Evolutionary conservation across 352 stramenopile genomes (phyloP).

Genomic region (Albugo laibachii): DNA sequence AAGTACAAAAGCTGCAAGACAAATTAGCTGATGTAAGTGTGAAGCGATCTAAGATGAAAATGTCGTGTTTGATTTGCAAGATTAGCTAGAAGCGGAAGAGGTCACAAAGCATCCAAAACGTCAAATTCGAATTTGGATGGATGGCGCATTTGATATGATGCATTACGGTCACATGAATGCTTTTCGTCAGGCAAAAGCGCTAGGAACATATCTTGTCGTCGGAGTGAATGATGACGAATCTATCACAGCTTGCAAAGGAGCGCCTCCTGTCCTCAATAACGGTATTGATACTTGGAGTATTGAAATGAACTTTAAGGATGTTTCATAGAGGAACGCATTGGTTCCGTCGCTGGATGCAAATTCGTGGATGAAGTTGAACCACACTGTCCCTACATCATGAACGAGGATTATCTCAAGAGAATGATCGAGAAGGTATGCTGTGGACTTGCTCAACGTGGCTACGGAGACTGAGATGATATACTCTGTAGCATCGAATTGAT

Average conservation of each 20-base stretch:
- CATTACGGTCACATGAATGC: conserved; percentile 99
- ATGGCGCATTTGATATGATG: conserved; percentile 98
- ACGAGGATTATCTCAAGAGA: conserved; percentile 91
- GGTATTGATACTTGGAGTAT: conserved; percentile 7
- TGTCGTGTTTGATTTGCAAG: not conserved
- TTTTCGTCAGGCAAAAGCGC: conserved; percentile 88
- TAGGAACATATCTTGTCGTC: conserved; percentile 95
- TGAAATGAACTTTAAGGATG: not conserved
- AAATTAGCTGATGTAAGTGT: conserved; percentile 38
- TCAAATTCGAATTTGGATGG: conserved; percentile 96
- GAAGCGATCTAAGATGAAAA: not conserved
- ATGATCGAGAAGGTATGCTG: conserved; percentile 84
- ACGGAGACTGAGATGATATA: not conserved
- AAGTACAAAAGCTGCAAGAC: conserved; percentile 71
- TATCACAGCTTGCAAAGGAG: conserved; percentile 92
- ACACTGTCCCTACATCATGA: conserved; percentile 98
- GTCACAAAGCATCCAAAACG: conserved; percentile 42
- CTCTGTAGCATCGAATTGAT: conserved; percentile 84
- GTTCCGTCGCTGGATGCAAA: conserved; percentile 92
- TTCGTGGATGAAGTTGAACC: conserved; percentile 97
- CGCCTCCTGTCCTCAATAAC: conserved; percentile 91
- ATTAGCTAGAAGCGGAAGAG: conserved; percentile 62
- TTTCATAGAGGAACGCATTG: conserved; percentile 81
- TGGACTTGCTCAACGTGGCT: no score
- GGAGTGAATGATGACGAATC: conserved; percentile 96